Conservation (phyloP, 176 grass and related monocot species). For the Pontederia crassipes region DNA sequence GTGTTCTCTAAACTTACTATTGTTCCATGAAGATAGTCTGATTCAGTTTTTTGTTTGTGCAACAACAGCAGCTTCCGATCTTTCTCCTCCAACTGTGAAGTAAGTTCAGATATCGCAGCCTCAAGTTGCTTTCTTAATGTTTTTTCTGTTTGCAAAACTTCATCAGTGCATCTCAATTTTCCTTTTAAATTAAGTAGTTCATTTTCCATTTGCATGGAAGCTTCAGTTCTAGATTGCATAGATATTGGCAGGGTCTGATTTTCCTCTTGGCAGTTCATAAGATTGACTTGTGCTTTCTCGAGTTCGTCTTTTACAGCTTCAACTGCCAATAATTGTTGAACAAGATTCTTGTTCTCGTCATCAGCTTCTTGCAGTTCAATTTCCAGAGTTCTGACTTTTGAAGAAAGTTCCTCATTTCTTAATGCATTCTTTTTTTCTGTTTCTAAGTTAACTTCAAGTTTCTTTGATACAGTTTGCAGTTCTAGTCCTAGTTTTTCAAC, state of each 20-base stretch:
- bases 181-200: slow-evolving; percentile 36
- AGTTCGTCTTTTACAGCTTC: slow-evolving; percentile 17
- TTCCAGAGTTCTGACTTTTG: slow-evolving; percentile 60
- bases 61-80: slow-evolving; percentile 58
- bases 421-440: slow-evolving; percentile 48
- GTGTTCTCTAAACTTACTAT: slow-evolving; percentile 31
- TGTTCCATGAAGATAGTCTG: not conserved
- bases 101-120: slow-evolving; percentile 44
- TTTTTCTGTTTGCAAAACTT: slow-evolving; percentile 34
- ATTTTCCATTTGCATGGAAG: slow-evolving; percentile 61
- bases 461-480: slow-evolving; percentile 54
- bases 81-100: slow-evolving; percentile 57
- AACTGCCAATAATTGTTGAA: slow-evolving; percentile 20
- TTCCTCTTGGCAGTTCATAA: slow-evolving; percentile 20
- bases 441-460: slow-evolving; percentile 51
- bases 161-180: slow-evolving; percentile 11
- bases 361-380: slow-evolving; percentile 33
- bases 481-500: slow-evolving; percentile 57
- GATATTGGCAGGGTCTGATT: slow-evolving; percentile 25
- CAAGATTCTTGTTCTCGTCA: slow-evolving; percentile 27
- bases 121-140: slow-evolving; percentile 53
- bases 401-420: slow-evolving; percentile 52
- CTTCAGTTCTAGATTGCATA: slow-evolving; percentile 47
- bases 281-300: slow-evolving; percentile 16
- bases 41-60: slow-evolving; percentile 52